Percentiles rank a stretch among this genome's conserved stretches.
phyloP scores from a whole-genome alignment of 2,329 filamentous ascomycete species.

The Calonectria fujianensis region DNA sequence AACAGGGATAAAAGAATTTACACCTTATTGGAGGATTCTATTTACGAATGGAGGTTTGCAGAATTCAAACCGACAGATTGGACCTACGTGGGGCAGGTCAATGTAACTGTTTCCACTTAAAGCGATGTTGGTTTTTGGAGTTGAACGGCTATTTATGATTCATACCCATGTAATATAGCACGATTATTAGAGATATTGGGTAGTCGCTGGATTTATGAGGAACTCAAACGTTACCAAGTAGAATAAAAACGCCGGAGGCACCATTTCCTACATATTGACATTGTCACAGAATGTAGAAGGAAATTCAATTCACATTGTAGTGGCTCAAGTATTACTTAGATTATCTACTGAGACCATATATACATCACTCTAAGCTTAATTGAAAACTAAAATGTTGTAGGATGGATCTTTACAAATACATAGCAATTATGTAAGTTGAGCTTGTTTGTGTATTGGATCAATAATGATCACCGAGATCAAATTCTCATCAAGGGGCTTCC shows the following conservation, averaged over 20 bases:
- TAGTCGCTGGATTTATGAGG: neutral
- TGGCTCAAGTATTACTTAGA: too few relatives aligned
- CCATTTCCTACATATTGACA: neutral
- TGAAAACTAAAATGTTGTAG: too few relatives aligned
- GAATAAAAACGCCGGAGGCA: neutral
- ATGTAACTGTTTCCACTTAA: neutral
- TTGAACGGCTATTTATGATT: neutral
- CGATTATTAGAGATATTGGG: neutral
- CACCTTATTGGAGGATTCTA: neutral
- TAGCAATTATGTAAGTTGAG: too few relatives aligned
- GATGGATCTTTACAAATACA: too few relatives aligned
- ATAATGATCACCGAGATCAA: too few relatives aligned
- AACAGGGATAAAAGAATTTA: constrained; percentile 16
- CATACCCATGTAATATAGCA: constrained; percentile 1
- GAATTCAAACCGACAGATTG: constrained; percentile 4
- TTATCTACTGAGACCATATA: too few relatives aligned
- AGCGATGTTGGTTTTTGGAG: neutral
- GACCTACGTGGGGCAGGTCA: constrained; percentile 8
- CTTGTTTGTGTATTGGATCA: too few relatives aligned
- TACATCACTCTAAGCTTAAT: too few relatives aligned
- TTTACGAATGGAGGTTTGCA: constrained; percentile 25
- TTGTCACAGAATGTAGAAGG: too few relatives aligned
- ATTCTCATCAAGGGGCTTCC: too few relatives aligned
- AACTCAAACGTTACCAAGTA: neutral
- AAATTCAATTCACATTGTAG: too few relatives aligned